These are phyloP conservation scores for Colletotrichum chrysophilum DNA, from an alignment of 2,329 filamentous ascomycete species.

Conservation along the genomic window DNA sequence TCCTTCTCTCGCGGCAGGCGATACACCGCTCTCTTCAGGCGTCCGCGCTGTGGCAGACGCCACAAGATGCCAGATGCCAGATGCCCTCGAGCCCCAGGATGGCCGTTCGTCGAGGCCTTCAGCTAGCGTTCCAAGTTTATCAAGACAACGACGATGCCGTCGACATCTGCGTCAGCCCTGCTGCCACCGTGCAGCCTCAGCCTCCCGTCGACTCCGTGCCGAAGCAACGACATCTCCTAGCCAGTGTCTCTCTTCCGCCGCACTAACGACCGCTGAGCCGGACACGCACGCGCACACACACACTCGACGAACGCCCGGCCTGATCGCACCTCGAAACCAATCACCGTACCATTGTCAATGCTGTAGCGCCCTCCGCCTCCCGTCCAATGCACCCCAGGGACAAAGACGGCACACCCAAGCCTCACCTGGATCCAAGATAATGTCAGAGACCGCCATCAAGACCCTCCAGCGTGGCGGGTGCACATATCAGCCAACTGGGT, in stretches of 20 bases:
- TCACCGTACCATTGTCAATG: neutral
- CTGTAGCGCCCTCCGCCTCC: neutral
- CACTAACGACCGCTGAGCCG: neutral
- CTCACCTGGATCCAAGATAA: neutral
- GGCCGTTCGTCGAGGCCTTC: neutral
- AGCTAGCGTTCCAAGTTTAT: neutral
- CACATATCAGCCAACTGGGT: slow-evolving; percentile 8
- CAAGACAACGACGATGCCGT: neutral
- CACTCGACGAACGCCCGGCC: slow-evolving; percentile 14
- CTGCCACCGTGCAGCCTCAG: neutral
- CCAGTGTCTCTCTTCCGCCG: neutral
- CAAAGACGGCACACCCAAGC: neutral
- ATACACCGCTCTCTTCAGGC: neutral
- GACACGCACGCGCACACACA: neutral
- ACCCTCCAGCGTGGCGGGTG: neutral
- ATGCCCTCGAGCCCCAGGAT: neutral
- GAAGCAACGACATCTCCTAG: neutral
- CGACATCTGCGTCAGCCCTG: neutral
- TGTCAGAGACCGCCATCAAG: neutral
- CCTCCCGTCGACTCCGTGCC: neutral
- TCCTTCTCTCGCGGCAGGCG: neutral
- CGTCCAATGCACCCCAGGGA: neutral
- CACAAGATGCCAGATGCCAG: neutral
- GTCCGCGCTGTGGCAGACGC: neutral
- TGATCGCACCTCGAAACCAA: slow-evolving; percentile 6